Evolutionary conservation across 1,284 basidiomycete species (phyloP), one percentile per base, ranked within the genome.

Genomic region (Phlebopus sp.): DNA sequence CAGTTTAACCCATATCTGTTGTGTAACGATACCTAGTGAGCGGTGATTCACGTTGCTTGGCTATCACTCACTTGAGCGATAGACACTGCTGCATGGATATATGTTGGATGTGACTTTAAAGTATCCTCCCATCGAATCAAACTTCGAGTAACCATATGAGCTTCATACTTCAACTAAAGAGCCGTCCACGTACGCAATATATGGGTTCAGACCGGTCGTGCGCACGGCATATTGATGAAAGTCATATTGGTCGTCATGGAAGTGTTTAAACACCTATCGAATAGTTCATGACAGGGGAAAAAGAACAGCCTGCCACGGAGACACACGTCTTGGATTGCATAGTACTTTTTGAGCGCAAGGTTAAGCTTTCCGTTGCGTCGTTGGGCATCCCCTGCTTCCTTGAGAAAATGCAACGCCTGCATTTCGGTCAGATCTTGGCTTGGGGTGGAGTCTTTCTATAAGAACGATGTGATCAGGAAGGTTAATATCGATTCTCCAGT

Each of bases 211-310:
- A 3, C 91, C 97, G 64, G 88, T 91, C 60, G 92, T 92, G 39
- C 97, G 84, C 60, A 97, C 63, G 58, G 92, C 91, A 69, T 99
- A 99, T 6, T 87, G 85, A 67, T 99, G 97, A 77, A 99, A 99
- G 69, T 99, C 97, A 60, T 92, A 96, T 69, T 99, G 95, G 64
- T 99, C 97, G 57, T 98, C 93, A 60, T 95, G 91, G 55, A 92
- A 82, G 48, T 91, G 90, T 47, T 88, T 80, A 68, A 97, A 97
- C 13, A 87, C 75, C 84, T 92, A 9, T 31, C 32, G 38, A 36
- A 17, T 15, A 31, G 18, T 46, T 53, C 23, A 34, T 55, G 39
- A 25, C 18, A 30, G 21, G 42, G 13, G 29, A 25, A 44, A 31
- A 44, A 21, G 17, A 51, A 60, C 51, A 15, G 13, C n/a, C 51